Base-by-base conservation (phyloP, 208 protist species). In the Leishmania tropica region DNA sequence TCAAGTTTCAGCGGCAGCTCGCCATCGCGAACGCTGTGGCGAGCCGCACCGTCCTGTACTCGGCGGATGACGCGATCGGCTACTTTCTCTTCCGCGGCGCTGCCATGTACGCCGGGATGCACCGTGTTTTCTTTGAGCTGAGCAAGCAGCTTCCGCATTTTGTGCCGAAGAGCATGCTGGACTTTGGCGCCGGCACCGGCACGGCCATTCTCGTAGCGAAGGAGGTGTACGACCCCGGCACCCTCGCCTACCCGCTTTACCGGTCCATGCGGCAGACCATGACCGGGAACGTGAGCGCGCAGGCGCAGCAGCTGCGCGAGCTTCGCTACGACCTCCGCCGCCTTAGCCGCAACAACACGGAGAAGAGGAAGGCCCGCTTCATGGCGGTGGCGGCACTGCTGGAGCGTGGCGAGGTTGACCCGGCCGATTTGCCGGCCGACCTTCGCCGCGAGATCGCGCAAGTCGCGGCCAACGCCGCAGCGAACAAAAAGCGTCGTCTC, bases 71-170 rank as follows among this genome's bases (percentile, higher is more conserved):
- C 86, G 92, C 92, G 31, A 96, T 96, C 78, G 94, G 92, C 37
- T 97, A 97, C 87, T 94, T 95, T 85, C 88, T 97, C 47, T 97
- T 96, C 78, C 91, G 94, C 64, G 94, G 93, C 11, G 90, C 93
- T 6, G 92, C 92, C 76, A 96, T 97, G 93, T 97, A 97, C 87
- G 90, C 94, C 17, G 94, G 90, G 64, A 94, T 96, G 90, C 93
- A 97, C 81, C 94, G 94, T 70, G 90, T 96, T 24, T 92, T 95
- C 53, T 96, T 96, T 81, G 94, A 97, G 79, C 84, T 97, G 42
- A 94, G 91, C 76, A 97, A 97, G 84, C 90, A 92, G 83, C 81
- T 97, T 67, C 94, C 94, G 65, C 92, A 95, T 80, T 97, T 97
- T 78, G 92, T 96, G 74, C 94, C 94, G 28, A 95, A 94, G 79